phyloP scores from a whole-genome alignment of 257 asterid genomes.

The Capsicum pubescens region DNA sequence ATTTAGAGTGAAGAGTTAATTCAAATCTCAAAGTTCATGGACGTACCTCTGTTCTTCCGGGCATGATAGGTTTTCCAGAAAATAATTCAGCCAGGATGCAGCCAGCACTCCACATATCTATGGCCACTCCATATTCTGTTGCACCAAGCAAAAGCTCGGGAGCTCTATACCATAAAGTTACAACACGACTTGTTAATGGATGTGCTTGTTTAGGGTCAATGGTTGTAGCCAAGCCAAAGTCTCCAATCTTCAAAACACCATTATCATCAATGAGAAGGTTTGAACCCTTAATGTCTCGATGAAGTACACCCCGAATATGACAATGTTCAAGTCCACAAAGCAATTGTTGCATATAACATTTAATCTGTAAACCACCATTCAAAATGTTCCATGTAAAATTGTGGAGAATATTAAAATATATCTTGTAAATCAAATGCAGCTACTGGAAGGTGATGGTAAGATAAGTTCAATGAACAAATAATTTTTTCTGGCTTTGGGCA shows the following conservation, averaged over 20 bases:
- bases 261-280: conserved; percentile 75
- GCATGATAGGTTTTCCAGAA: conserved; percentile 88
- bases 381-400: not conserved
- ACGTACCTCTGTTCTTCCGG: conserved; percentile 94
- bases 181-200: conserved; percentile 88
- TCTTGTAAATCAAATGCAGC: not conserved
- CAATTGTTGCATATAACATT: conserved; percentile 83
- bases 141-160: conserved; percentile 94
- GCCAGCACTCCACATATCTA: conserved; percentile 93
- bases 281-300: conserved; percentile 91
- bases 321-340: conserved; percentile 83
- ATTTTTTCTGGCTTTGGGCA: not conserved
- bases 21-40: not conserved
- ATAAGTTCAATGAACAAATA: not conserved
- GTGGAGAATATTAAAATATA: conserved; percentile 12
- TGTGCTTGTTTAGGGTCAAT: conserved; percentile 61
- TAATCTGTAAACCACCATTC: conserved; percentile 48
- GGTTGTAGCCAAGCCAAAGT: conserved; percentile 78
- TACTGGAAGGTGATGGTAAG: not conserved
- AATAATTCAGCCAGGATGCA: conserved; percentile 90
- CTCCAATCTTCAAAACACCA: conserved; percentile 78
- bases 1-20: not conserved
- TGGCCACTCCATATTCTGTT: conserved; percentile 76
- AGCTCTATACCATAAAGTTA: conserved; percentile 94
- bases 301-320: conserved; percentile 82